These are phyloP conservation scores for Epichloe bromicola DNA, from an alignment of 2,329 filamentous ascomycete species.

Conservation along the genomic window DNA sequence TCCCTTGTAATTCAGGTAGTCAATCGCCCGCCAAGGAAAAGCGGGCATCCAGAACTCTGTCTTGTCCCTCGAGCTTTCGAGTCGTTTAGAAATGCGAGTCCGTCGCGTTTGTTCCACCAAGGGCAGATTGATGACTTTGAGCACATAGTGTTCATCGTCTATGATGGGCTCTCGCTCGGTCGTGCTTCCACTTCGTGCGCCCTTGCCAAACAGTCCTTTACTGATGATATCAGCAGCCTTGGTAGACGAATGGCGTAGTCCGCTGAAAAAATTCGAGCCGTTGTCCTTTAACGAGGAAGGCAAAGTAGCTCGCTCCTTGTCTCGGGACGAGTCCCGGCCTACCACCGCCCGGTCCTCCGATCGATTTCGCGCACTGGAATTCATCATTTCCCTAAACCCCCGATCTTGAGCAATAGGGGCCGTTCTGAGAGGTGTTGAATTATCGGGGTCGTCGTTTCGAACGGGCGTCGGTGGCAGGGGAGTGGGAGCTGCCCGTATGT, in stretches of 20 bases:
- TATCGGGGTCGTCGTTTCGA: conserved; percentile 17
- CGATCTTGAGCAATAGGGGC: conserved; percentile 54
- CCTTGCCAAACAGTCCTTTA: conserved; percentile 72
- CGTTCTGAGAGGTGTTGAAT: conserved; percentile 36
- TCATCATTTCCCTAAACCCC: conserved; percentile 55
- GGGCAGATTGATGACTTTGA: conserved; percentile 75
- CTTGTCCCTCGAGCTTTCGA: conserved; percentile 83
- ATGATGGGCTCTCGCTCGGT: conserved; percentile 50
- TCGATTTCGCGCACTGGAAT: conserved; percentile 51
- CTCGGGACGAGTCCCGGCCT: conserved; percentile 31
- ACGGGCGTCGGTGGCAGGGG: conserved; percentile 12
- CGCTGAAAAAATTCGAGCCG: conserved; percentile 54
- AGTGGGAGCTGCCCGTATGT: conserved; percentile 22
- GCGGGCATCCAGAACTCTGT: conserved; percentile 99
- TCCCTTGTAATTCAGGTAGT: conserved; percentile 90
- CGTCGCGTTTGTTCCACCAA: conserved; percentile 80
- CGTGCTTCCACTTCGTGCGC: conserved; percentile 57
- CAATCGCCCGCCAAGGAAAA: conserved; percentile 88
- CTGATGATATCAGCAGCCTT: conserved; percentile 70
- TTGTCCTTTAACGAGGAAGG: conserved; percentile 46
- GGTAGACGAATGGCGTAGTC: conserved; percentile 57
- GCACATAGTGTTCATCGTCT: conserved; percentile 72
- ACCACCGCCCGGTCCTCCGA: conserved; percentile 53
- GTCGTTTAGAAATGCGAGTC: conserved; percentile 78
- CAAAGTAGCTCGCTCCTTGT: conserved; percentile 36